A percentile compares a stretch with the other conserved stretches of the same genome.
phyloP scores from a whole-genome alignment of 805 yeast species.

The Sugiyamaella chiloensis region DNA sequence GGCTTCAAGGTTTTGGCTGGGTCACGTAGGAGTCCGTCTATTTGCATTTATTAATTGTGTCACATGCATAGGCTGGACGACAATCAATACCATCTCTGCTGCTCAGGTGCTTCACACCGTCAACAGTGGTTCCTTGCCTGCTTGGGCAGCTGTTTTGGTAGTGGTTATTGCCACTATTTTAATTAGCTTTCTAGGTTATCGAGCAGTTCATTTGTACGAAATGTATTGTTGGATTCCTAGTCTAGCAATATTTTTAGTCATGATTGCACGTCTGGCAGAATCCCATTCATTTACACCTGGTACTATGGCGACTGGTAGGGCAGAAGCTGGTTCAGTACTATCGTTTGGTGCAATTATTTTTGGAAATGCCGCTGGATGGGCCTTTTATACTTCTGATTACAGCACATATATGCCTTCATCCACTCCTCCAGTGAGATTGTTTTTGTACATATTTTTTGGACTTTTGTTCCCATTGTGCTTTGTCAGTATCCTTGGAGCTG shows the following conservation, averaged over 20 bases:
- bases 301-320: constrained; percentile 48
- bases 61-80: constrained; percentile 92
- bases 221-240: constrained; percentile 85
- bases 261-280: constrained; percentile 67
- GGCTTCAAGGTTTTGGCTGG: constrained; percentile 68
- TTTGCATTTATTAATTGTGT: constrained; percentile 70
- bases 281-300: constrained; percentile 53
- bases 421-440: constrained; percentile 4
- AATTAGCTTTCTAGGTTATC: constrained; percentile 78
- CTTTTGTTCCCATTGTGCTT: constrained; percentile 7
- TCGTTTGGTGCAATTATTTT: constrained; percentile 75
- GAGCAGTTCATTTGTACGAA: constrained; percentile 72
- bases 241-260: constrained; percentile 61
- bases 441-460: constrained; percentile 75
- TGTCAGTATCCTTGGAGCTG: constrained; percentile 10
- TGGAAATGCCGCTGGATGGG: constrained; percentile 91
- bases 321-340: constrained; percentile 68
- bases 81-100: constrained; percentile 80
- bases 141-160: constrained; percentile 84
- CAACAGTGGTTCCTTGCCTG: constrained; percentile 61
- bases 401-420: constrained; percentile 40
- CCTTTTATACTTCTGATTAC: constrained; percentile 85
- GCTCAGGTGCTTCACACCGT: constrained; percentile 76
- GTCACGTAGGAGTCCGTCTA: constrained; percentile 67
- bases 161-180: constrained; percentile 59